Evolutionary conservation across 192 early-diverging fungal species (phyloP).

Genomic region (Backusella liffmaniae): DNA sequence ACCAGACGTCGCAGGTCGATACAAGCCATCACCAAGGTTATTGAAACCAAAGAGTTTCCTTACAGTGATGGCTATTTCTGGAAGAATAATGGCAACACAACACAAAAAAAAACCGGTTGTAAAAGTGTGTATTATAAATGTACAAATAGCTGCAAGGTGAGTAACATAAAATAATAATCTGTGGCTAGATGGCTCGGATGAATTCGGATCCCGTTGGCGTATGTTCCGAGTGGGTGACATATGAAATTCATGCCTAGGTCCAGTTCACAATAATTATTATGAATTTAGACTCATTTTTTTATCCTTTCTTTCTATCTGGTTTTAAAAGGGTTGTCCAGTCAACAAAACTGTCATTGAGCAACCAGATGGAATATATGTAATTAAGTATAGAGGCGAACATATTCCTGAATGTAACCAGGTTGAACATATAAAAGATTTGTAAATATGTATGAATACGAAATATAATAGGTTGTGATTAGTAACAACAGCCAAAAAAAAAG

Average conservation of each 20-base stretch:
- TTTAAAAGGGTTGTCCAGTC: conserved; percentile 35
- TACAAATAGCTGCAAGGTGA: conserved; percentile 52
- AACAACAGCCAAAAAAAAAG: background rate
- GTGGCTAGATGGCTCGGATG: conserved; percentile 13
- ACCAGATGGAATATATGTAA: conserved; percentile 48
- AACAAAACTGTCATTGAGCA: conserved; percentile 58
- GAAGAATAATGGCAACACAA: conserved; percentile 63
- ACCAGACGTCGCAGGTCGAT: conserved; percentile 56
- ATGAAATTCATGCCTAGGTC: conserved; percentile 24
- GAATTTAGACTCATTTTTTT: conserved; percentile 6
- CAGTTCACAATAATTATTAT: background rate
- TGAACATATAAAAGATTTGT: conserved; percentile 19
- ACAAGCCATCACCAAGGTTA: conserved; percentile 57
- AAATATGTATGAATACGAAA: background rate
- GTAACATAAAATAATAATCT: conserved; percentile 10
- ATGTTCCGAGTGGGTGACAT: conserved; percentile 10
- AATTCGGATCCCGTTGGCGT: conserved; percentile 11
- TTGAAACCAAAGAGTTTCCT: conserved; percentile 51
- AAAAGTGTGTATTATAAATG: conserved; percentile 64
- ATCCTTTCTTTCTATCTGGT: background rate
- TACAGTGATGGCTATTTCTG: conserved; percentile 49
- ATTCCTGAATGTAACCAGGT: conserved; percentile 44
- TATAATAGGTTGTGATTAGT: background rate
- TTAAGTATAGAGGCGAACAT: conserved; percentile 55
- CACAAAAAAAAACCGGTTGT: conserved; percentile 53